Percentiles rank a stretch among this genome's conserved stretches.
Evolutionary conservation across 1,284 basidiomycete species (phyloP).

Genomic region (Mrakiaceae sp.): DNA sequence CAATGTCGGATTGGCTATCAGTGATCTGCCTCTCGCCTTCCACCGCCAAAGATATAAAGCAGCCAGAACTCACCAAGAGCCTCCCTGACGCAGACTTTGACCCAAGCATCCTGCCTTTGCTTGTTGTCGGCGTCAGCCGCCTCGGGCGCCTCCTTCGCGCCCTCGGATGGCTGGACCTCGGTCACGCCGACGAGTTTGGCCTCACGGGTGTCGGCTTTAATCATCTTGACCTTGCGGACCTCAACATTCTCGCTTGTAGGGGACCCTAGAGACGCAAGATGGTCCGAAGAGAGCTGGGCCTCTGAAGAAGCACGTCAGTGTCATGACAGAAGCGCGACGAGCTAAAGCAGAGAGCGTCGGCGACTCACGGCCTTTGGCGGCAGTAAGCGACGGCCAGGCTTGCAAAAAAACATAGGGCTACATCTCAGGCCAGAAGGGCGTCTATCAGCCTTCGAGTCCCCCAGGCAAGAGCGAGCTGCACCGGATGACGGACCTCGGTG

Average conservation of each 20-base stretch:
- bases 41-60: not conserved
- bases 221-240: conserved; percentile 19
- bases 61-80: conserved; percentile 26
- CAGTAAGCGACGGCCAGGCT: not conserved
- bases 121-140: conserved; percentile 17
- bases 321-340: too few species aligned
- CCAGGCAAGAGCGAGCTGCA: not conserved
- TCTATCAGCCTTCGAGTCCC: not conserved
- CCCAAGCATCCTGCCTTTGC: conserved; percentile 32
- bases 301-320: too few species aligned
- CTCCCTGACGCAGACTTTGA: conserved; percentile 37
- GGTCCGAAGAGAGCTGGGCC: not conserved
- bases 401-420: conserved; percentile 2
- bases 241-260: not conserved
- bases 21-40: too few species aligned
- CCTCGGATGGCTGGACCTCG: conserved; percentile 8
- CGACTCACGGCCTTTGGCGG: not conserved
- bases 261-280: conserved; percentile 16
- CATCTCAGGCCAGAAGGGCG: not conserved
- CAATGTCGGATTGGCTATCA: too few species aligned
- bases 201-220: conserved; percentile 23
- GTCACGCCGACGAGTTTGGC: conserved; percentile 14
- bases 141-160: conserved; percentile 7
- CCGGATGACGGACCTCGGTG: not conserved
- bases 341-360: too few species aligned